Evolutionary conservation across 768 basidiomycete genomes (phyloP), one percentile per base, ranked within the genome.

Genomic region (Russula olivacea): DNA sequence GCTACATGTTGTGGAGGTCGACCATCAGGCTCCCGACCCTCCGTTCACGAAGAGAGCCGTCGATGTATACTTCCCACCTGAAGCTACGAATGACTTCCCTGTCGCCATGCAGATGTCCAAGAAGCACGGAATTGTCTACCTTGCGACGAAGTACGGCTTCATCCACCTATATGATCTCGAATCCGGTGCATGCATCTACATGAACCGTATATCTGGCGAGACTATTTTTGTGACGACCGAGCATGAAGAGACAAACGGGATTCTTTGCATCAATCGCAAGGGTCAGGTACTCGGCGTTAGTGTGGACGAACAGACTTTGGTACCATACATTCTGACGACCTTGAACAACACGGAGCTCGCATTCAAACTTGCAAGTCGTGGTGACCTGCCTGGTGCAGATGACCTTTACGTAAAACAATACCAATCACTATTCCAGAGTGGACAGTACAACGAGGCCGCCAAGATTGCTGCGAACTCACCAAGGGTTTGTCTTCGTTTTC

Each of bases 141-240:
- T 99, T 61, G 92, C 98, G 72, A 98, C 97, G 60, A 99, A 99
- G 75, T 98, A 93, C 73, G 97, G 97, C 47, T 99, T 99, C 78
- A 98, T 99, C 72, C 97, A 98, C 75, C 83, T 99, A 15, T 99
- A 99, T 75, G 97, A 99, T 76, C 85, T 98, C 67, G 97, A 99
- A 75, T 84, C 93, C 10, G 97, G 95, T 61, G 88, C 92, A 49
- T 98, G 97, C 77, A 86, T 99, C 63, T 99, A 98, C 80, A 99
- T 99, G 97, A 99, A 99, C 82, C 90, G 97, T 68, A 99, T 99
- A 73, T 94, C 92, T 48, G 96, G 97, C 38, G 97, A 99, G 79
- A 98, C 97, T 38, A 98, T 99, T 73, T 99, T 99, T 73, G 94
- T 97, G 50, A 98, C 97, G 14, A 92, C 96, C 38, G 95, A 98